Conservation (phyloP, 2,329 filamentous ascomycete genomes). For the Pleurostoma richardsiae region DNA sequence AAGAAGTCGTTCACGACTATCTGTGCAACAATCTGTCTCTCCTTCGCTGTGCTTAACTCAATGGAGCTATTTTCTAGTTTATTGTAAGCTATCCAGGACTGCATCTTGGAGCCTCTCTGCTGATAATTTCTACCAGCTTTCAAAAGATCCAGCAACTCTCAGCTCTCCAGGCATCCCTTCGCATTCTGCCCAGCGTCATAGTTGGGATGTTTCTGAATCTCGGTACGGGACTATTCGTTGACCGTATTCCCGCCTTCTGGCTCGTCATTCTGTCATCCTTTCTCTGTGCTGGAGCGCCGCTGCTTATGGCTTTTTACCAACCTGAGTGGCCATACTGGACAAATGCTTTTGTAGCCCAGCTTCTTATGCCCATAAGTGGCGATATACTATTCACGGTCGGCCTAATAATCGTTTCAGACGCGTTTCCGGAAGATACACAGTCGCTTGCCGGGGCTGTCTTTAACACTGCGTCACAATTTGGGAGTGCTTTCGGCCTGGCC, state of each 20-base stretch:
- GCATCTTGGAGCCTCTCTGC: neutral
- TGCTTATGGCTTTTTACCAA: constrained; percentile 50
- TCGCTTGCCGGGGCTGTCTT: constrained; percentile 58
- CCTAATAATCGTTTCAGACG: constrained; percentile 46
- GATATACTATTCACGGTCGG: constrained; percentile 53
- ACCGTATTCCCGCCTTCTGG: constrained; percentile 32
- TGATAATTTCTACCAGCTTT: constrained; percentile 29
- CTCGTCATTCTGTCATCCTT: constrained; percentile 32
- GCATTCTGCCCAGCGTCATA: constrained; percentile 38
- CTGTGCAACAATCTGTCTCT: constrained; percentile 43
- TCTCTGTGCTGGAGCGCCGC: constrained; percentile 36
- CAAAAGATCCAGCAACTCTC: constrained; percentile 42
- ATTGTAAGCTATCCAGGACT: constrained; percentile 30
- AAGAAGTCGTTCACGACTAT: constrained; percentile 50
- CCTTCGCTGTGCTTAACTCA: constrained; percentile 37
- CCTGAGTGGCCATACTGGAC: constrained; percentile 47
- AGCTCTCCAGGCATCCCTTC: constrained; percentile 37
- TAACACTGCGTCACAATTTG: constrained; percentile 50
- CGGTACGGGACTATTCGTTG: constrained; percentile 37
- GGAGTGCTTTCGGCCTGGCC: constrained; percentile 5
- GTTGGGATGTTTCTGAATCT: constrained; percentile 37
- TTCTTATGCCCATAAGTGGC: constrained; percentile 32
- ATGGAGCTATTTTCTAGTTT: constrained; percentile 43
- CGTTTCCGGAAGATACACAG: constrained; percentile 51
- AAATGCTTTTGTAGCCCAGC: constrained; percentile 32